These are phyloP conservation scores for Colletotrichum cereale DNA, from an alignment of 2,329 filamentous ascomycete species.

Conservation along the genomic window DNA sequence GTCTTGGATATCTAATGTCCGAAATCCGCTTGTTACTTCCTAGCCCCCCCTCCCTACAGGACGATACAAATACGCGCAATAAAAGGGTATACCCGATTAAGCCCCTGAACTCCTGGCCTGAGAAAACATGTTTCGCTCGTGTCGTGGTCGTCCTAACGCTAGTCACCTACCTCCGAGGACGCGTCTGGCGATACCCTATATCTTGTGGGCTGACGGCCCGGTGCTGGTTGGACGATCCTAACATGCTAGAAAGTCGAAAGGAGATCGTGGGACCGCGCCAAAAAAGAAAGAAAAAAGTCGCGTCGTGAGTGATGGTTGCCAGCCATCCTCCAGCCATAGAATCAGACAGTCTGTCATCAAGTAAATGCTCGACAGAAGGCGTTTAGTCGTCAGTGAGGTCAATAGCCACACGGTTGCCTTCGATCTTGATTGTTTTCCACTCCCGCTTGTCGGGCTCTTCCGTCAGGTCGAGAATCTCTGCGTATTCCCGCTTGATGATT, in stretches of 20 bases:
- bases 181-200: background rate
- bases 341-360: background rate
- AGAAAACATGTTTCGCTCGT: background rate
- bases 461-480: constrained; percentile 38
- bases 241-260: background rate
- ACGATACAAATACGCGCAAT: background rate
- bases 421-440: constrained; percentile 40
- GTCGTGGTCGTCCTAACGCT: background rate
- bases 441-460: constrained; percentile 29
- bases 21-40: background rate
- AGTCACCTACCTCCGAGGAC: background rate
- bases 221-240: no score
- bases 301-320: background rate
- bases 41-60: background rate
- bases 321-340: background rate
- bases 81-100: constrained; percentile 26
- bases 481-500: constrained; percentile 34
- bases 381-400: constrained; percentile 41
- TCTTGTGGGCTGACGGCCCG: background rate
- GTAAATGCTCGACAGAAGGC: background rate
- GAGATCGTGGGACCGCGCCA: background rate
- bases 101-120: constrained; percentile 19
- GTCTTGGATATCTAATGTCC: background rate
- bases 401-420: constrained; percentile 31
- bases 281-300: background rate